A percentile compares a stretch with the other conserved stretches of the same genome.
phyloP scores from a whole-genome alignment of 306 rosid genomes.

The Prosopis cineraria region DNA sequence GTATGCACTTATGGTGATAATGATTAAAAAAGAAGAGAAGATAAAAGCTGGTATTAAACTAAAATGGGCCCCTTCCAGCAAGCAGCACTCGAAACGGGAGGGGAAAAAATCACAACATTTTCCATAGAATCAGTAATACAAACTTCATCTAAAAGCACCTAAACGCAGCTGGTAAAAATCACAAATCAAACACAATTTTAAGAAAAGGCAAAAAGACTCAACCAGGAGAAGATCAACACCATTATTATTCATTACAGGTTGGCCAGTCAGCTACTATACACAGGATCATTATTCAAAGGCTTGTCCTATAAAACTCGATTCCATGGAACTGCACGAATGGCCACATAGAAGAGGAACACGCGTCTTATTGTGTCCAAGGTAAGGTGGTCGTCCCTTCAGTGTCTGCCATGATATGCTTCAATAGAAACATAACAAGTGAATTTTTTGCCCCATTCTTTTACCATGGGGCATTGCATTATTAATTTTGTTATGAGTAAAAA shows the following conservation, averaged over 20 bases:
- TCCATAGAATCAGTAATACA: not conserved
- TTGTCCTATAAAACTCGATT: conserved; percentile 19
- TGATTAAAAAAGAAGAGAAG: not conserved
- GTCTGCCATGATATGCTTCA: not conserved
- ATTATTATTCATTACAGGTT: conserved; percentile 17
- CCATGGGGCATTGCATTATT: not conserved
- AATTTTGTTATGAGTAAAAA: not conserved
- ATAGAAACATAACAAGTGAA: not conserved
- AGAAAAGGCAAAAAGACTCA: not conserved
- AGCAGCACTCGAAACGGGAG: not conserved
- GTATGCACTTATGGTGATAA: no score
- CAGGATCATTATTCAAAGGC: conserved; percentile 47
- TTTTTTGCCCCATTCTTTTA: not conserved
- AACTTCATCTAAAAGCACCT: not conserved
- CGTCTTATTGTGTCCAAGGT: conserved; percentile 25
- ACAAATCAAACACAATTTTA: not conserved
- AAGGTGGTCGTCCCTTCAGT: not conserved
- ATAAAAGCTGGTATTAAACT: not conserved
- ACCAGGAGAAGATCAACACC: conserved; percentile 23
- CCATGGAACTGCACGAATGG: conserved; percentile 21
- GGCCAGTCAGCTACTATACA: conserved; percentile 30
- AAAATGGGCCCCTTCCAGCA: not conserved
- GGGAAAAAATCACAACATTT: not conserved
- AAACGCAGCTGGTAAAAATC: not conserved
- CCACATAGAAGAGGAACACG: conserved; percentile 15